Evolutionary conservation across 257 asterid genomes (phyloP).

Genomic region (Nicotiana tomentosiformis): DNA sequence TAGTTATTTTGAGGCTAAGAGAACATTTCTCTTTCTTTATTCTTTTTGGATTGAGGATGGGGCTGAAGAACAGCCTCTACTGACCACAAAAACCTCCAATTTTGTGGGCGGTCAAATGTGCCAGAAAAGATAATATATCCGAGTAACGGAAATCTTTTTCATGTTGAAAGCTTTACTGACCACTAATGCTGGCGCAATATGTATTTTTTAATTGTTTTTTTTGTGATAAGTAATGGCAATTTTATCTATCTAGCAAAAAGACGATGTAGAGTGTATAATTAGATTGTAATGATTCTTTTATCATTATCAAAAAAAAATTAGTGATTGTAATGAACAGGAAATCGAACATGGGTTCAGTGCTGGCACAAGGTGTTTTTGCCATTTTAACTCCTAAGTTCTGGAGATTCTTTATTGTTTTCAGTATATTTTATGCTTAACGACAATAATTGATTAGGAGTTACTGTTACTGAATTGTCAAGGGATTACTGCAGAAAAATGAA

Average conservation of each 20-base stretch:
- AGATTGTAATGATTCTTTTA: background rate
- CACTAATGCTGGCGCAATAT: background rate
- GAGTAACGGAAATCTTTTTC: background rate
- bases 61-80: background rate
- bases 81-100: background rate
- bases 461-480: background rate
- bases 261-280: background rate
- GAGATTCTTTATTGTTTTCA: background rate
- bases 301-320: background rate
- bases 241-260: background rate
- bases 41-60: background rate
- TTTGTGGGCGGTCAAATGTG: background rate
- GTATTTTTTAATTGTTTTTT: background rate
- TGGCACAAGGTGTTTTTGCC: background rate
- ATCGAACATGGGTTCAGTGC: background rate
- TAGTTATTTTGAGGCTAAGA: conserved; percentile 2
- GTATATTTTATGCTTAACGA: background rate
- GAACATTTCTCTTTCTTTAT: background rate
- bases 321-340: background rate
- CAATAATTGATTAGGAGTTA: background rate
- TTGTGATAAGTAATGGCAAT: background rate
- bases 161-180: background rate
- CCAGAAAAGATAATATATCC: background rate
- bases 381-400: background rate
- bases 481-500: background rate